Evolutionary conservation across 2,329 filamentous ascomycete species (phyloP).

Genomic region (Pseudocercospora macadamiae): DNA sequence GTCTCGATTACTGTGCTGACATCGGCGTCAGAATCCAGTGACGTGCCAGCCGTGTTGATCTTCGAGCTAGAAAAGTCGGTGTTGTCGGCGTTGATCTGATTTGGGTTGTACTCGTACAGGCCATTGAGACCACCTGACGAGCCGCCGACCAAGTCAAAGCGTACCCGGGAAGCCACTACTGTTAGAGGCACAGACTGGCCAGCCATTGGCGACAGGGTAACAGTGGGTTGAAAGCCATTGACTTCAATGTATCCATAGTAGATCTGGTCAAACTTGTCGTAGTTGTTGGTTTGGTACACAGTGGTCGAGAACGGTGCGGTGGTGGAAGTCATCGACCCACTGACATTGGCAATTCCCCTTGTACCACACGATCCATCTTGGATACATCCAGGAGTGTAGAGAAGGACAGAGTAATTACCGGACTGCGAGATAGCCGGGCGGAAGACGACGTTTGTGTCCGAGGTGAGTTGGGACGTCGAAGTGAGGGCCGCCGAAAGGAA

Average conservation of each 20-base stretch:
- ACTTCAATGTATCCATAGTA: conserved; percentile 85
- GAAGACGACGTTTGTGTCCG: conserved; percentile 72
- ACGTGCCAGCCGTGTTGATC: conserved; percentile 74
- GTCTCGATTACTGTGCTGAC: conserved; percentile 65
- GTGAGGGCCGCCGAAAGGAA: conserved; percentile 75
- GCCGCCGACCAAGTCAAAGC: conserved; percentile 69
- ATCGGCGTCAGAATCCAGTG: conserved; percentile 67
- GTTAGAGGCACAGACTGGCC: conserved; percentile 69
- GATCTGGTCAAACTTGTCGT: conserved; percentile 94
- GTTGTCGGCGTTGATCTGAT: conserved; percentile 58
- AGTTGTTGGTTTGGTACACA: conserved; percentile 89
- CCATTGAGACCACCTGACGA: conserved; percentile 84
- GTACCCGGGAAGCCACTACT: conserved; percentile 86
- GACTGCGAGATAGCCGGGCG: conserved; percentile 82
- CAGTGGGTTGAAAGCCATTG: conserved; percentile 74
- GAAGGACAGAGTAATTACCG: conserved; percentile 86
- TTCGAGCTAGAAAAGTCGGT: conserved; percentile 70
- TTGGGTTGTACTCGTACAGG: conserved; percentile 84
- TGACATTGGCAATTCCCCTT: conserved; percentile 82
- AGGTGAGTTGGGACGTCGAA: conserved; percentile 43
- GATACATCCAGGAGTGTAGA: conserved; percentile 90
- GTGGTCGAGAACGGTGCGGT: conserved; percentile 59
- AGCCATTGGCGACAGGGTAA: conserved; percentile 73
- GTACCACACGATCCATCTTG: conserved; percentile 75
- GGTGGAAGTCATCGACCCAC: conserved; percentile 63